A percentile compares a stretch with the other conserved stretches of the same genome.
phyloP scores from a whole-genome alignment of 2,329 filamentous ascomycete species.

The Exophiala lecanii-corni region DNA sequence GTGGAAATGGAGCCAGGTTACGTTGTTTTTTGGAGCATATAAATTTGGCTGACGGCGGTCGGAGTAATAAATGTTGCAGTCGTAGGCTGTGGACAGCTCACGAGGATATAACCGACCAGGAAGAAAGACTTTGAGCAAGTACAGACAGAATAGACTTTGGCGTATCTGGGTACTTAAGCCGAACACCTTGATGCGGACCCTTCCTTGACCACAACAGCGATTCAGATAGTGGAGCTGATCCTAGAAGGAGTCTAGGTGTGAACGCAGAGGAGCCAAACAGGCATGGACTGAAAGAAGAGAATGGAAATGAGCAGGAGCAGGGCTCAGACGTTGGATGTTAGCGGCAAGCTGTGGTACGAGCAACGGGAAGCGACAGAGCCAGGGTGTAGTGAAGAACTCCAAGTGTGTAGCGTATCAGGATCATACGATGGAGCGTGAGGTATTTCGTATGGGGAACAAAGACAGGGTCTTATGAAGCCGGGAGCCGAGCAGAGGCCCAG shows the following conservation, averaged over 20 bases:
- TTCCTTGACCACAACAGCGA: neutral
- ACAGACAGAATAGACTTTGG: neutral
- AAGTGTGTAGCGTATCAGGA: neutral
- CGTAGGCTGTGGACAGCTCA: no score
- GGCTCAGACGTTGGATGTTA: neutral
- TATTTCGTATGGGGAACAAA: neutral
- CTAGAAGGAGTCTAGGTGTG: neutral
- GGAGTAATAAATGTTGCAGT: no score
- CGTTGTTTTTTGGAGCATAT: slow-evolving; percentile 1
- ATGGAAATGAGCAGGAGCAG: neutral
- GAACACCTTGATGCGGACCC: neutral
- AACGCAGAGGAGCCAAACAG: neutral
- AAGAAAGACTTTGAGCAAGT: neutral
- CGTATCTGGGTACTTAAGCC: neutral
- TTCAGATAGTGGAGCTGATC: neutral
- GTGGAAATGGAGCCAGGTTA: slow-evolving; percentile 6
- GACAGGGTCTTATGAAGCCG: neutral
- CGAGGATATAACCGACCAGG: neutral
- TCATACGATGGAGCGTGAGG: neutral
- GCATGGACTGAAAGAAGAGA: neutral
- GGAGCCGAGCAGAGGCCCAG: neutral
- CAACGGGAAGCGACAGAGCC: neutral
- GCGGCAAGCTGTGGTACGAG: neutral
- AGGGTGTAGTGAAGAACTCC: neutral
- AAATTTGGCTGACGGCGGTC: no score